Evolutionary conservation across 305 asterid species (phyloP).

Genomic region (Salvia sclarea): DNA sequence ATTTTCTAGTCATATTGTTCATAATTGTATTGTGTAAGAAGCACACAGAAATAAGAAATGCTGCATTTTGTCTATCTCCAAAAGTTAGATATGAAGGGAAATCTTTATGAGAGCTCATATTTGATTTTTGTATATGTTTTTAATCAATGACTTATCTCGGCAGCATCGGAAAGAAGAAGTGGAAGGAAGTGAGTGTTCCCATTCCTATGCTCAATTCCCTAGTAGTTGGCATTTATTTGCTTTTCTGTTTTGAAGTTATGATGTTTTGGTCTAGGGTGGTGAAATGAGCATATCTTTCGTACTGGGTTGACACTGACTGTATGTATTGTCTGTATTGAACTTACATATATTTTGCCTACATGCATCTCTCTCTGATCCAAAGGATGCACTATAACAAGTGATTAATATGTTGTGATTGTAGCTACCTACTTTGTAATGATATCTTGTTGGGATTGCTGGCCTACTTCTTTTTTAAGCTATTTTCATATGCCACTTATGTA

Average conservation of each 20-base stretch:
- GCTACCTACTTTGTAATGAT: neutral
- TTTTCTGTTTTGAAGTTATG: neutral
- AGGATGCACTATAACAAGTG: neutral
- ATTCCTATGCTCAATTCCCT: slow-evolving; percentile 1
- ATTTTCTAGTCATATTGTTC: slow-evolving; percentile 13
- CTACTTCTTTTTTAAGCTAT: slow-evolving; percentile 9
- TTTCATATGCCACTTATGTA: slow-evolving; percentile 15
- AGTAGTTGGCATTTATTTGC: neutral
- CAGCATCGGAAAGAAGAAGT: neutral
- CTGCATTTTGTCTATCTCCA: slow-evolving; percentile 12
- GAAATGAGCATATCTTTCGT: neutral
- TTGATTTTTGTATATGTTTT: slow-evolving; percentile 9
- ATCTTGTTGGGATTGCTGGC: neutral
- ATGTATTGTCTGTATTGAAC: neutral
- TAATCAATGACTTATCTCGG: slow-evolving; percentile 1
- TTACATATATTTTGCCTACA: neutral
- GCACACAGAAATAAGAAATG: neutral
- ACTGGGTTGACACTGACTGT: slow-evolving; percentile 4
- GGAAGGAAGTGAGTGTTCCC: neutral
- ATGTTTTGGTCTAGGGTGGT: neutral
- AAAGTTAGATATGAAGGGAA: neutral
- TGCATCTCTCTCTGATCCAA: slow-evolving; percentile 10
- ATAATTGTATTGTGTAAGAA: neutral
- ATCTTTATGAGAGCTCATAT: neutral
- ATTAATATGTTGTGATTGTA: neutral